These are phyloP conservation scores for Talaromyces sp. DNA, from an alignment of 2,329 filamentous ascomycete genomes.

Conservation along the genomic window DNA sequence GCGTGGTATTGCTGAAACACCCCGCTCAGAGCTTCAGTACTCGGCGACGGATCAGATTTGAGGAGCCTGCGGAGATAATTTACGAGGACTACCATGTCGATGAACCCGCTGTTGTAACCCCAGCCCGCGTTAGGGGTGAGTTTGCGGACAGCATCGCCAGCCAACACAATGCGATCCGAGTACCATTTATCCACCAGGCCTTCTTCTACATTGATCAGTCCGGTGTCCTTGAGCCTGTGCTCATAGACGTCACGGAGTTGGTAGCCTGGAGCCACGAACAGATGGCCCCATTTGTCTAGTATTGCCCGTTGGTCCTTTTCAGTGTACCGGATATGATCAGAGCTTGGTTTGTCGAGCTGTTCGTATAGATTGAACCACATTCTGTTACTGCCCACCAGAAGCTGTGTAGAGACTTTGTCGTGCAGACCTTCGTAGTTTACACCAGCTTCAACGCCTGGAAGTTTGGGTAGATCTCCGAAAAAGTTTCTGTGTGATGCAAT, in stretches of 20 bases:
- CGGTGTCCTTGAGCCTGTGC: neutral
- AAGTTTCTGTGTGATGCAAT: neutral
- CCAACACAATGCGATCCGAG: conserved; percentile 12
- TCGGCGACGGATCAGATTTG: neutral
- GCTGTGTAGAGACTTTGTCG: conserved; percentile 5
- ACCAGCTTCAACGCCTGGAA: neutral
- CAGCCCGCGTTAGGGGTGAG: neutral
- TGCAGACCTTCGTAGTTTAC: conserved; percentile 4
- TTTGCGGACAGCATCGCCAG: conserved; percentile 13
- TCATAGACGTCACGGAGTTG: neutral
- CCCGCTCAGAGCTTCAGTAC: neutral
- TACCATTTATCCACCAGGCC: conserved; percentile 13
- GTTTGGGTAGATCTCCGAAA: conserved; percentile 4
- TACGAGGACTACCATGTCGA: conserved; percentile 8
- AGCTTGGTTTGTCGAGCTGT: conserved; percentile 2
- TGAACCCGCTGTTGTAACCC: conserved; percentile 9
- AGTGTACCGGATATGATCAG: neutral
- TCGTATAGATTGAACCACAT: conserved; percentile 9
- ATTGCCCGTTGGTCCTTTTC: neutral
- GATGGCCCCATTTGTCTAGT: conserved; percentile 6
- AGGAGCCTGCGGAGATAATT: conserved; percentile 1
- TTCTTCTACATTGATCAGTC: conserved; percentile 12
- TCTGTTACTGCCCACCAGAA: neutral
- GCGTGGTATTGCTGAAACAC: conserved; percentile 2
- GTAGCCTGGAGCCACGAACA: neutral